Evolutionary conservation across 176 grass and related monocot species (phyloP), one percentile per base, ranked within the genome.

Genomic region (Bromus sterilis): DNA sequence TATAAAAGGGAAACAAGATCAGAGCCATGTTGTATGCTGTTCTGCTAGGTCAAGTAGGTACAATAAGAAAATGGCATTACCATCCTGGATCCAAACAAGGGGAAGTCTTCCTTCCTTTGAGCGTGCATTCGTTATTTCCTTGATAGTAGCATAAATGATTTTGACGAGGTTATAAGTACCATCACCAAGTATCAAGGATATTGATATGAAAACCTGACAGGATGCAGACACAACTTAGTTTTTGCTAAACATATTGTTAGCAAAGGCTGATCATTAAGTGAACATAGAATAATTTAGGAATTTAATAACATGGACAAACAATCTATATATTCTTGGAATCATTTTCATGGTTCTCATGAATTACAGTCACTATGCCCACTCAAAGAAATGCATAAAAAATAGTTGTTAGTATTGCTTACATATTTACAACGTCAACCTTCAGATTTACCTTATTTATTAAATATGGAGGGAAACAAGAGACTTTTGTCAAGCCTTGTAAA

Each of bases 171-270:
- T 94, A 70, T 91, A 91, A 18, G 86, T 28, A 72, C 88, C 91
- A 16, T 94, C 91, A 31, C 91, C 91, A 57, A 94, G 85, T 80
- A 94, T 94, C 82, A 94, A 78, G 63, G 91, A 88, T 26, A 90
- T 88, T 12, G 85, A 87, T 87, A 93, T 93, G 62, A 93, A 93
- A 64, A 90, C 91, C 91, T 93, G 51, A 44, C 74, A 46, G 5
- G 4, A 35, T 37, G 71, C 56, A 24, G 20, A 44, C 9, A 26
- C 25, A 67, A n/a, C 4, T 79, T 74, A 73, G 35, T 29, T 51
- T 48, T 71, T 79, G 4, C 1, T n/a, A 1, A 73, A 61, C 31
- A 74, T 48, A 25, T 62, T 36, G 21, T 37, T 43, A 36, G 15
- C 4, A 63, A 58, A 48, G 6, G 71, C 4, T 14, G 36, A 59